These are phyloP conservation scores for Saccharum hybrid DNA, from an alignment of 202 grass and related monocot species.

Conservation along the genomic window DNA sequence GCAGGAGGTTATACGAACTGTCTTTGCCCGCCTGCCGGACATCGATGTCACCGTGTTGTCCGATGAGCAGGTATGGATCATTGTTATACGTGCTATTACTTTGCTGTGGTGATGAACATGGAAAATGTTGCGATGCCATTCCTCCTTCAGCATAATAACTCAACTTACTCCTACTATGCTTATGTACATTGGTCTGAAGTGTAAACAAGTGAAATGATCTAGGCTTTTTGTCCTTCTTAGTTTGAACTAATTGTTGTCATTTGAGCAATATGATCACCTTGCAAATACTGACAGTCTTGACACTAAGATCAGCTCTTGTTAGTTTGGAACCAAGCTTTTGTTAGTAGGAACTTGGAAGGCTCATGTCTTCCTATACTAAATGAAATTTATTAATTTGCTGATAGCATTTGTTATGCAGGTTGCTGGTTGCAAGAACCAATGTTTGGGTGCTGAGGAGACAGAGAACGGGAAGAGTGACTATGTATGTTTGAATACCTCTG, in stretches of 20 bases:
- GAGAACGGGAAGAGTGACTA: slow-evolving; percentile 59
- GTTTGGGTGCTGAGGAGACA: slow-evolving; percentile 46
- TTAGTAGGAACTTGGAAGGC: slow-evolving; percentile 32
- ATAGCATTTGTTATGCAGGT: slow-evolving; percentile 48
- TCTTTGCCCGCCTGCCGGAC: slow-evolving; percentile 69
- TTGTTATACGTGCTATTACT: background rate
- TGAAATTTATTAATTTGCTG: slow-evolving; percentile 33
- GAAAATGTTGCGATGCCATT: background rate
- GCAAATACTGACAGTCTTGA: slow-evolving; percentile 19
- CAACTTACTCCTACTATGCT: slow-evolving; percentile 5
- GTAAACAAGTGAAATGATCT: slow-evolving; percentile 19
- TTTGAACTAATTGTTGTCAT: background rate
- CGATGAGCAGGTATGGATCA: slow-evolving; percentile 40
- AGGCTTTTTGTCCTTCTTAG: background rate
- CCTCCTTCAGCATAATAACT: background rate
- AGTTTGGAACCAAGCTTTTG: slow-evolving; percentile 12
- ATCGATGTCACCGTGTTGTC: slow-evolving; percentile 18
- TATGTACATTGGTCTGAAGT: background rate
- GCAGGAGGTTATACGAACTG: slow-evolving; percentile 87
- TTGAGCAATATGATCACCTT: slow-evolving; percentile 3
- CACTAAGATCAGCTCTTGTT: slow-evolving; percentile 27
- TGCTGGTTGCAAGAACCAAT: slow-evolving; percentile 50
- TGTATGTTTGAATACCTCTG: slow-evolving; percentile 62
- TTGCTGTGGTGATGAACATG: background rate
- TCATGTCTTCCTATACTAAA: slow-evolving; percentile 38